These are phyloP conservation scores for Drechslerella dactyloides DNA, from an alignment of 2,329 filamentous ascomycete species.

Conservation along the genomic window DNA sequence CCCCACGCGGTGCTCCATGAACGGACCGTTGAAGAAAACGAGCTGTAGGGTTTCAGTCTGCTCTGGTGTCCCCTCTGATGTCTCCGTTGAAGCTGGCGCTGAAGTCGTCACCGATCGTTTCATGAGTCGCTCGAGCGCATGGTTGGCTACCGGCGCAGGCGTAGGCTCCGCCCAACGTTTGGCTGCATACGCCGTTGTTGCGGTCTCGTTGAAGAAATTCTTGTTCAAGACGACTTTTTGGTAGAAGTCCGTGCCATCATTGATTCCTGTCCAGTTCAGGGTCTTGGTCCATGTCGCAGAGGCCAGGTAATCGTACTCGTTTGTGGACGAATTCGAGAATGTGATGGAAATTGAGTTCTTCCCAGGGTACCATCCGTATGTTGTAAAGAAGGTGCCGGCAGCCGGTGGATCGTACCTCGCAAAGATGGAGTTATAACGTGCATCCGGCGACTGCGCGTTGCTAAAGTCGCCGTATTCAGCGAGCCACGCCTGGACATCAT, in stretches of 20 bases:
- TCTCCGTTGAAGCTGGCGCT: slow-evolving; percentile 2
- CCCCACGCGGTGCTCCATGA: slow-evolving; percentile 33
- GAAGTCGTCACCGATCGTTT: slow-evolving; percentile 13
- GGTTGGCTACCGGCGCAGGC: neutral
- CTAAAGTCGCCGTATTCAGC: slow-evolving; percentile 34
- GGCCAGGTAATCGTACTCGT: slow-evolving; percentile 24
- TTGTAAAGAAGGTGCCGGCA: slow-evolving; percentile 28
- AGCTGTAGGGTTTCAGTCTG: slow-evolving; percentile 6
- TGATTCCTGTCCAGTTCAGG: slow-evolving; percentile 42
- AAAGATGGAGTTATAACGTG: slow-evolving; percentile 42
- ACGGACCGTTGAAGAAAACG: slow-evolving; percentile 36
- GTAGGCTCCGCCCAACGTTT: neutral
- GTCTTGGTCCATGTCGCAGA: slow-evolving; percentile 24
- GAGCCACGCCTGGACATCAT: slow-evolving; percentile 33
- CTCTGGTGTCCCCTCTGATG: neutral
- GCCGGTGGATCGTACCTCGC: slow-evolving; percentile 39
- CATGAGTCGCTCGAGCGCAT: neutral
- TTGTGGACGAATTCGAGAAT: slow-evolving; percentile 33
- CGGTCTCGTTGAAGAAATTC: slow-evolving; percentile 10
- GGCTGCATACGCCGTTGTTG: neutral
- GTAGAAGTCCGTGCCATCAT: slow-evolving; percentile 36
- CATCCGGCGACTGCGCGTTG: slow-evolving; percentile 44
- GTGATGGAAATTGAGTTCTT: slow-evolving; percentile 41
- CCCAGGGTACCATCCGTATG: slow-evolving; percentile 41
- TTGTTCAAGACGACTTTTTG: slow-evolving; percentile 32